These are phyloP conservation scores for Rhizoclosmatium globosum DNA, from an alignment of 192 early-diverging fungal genomes.

Conservation along the genomic window DNA sequence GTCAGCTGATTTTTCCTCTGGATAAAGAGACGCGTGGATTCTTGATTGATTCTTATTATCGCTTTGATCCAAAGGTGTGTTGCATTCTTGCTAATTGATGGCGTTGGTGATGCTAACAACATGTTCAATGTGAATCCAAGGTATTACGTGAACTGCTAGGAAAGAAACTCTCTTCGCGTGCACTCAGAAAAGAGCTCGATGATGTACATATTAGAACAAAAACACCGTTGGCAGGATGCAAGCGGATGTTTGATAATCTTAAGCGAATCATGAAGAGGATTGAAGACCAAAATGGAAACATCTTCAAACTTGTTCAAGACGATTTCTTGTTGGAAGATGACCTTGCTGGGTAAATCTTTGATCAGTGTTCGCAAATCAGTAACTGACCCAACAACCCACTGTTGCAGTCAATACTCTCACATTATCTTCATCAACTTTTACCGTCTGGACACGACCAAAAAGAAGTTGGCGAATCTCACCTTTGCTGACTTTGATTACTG, in stretches of 20 bases:
- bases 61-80: constrained; percentile 48
- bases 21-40: constrained; percentile 31
- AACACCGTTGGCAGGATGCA: constrained; percentile 53
- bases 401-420: constrained; percentile 59
- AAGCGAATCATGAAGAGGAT: constrained; percentile 66
- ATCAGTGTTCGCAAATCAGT: too few relatives aligned
- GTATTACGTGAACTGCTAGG: constrained; percentile 52
- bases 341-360: constrained; percentile 44
- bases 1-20: constrained; percentile 54
- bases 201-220: constrained; percentile 45
- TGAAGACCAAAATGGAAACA: constrained; percentile 64
- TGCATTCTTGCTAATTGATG: too few relatives aligned
- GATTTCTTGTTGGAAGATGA: constrained; percentile 61
- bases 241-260: constrained; percentile 72
- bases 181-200: constrained; percentile 56
- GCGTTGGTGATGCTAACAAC: too few relatives aligned
- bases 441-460: constrained; percentile 63
- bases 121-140: constrained; percentile 38
- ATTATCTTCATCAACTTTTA: constrained; percentile 62
- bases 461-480: constrained; percentile 51
- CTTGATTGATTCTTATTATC: constrained; percentile 60
- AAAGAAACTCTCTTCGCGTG: constrained; percentile 60
- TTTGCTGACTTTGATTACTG: constrained; percentile 60
- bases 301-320: constrained; percentile 51
- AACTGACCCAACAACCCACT: neutral